Evolutionary conservation across 169 alveolate genomes (phyloP).

Genomic region (Miamiensis avidus): DNA sequence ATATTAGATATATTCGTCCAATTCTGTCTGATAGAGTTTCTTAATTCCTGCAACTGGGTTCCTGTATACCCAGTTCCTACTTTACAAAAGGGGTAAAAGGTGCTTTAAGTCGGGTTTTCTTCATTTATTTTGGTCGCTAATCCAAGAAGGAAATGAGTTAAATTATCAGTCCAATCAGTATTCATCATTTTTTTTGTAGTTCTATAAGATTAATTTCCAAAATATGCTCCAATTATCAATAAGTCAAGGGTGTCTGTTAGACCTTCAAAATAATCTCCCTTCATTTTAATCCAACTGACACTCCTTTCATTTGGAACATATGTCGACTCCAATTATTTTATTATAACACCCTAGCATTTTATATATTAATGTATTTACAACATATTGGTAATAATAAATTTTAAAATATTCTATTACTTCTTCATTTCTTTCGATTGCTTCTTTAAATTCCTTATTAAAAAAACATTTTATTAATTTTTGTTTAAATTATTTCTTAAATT

Average conservation of each 20-base stretch:
- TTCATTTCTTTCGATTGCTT: constrained; percentile 67
- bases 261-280: constrained; percentile 81
- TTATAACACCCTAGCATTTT: no score
- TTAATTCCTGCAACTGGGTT: constrained; percentile 44
- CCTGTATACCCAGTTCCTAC: constrained; percentile 80
- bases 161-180: constrained; percentile 69
- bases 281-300: constrained; percentile 79
- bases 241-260: constrained; percentile 79
- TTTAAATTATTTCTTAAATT: no score
- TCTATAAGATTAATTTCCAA: constrained; percentile 71
- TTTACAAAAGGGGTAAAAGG: constrained; percentile 73
- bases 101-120: constrained; percentile 56
- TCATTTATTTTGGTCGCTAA: constrained; percentile 57
- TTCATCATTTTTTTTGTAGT: constrained; percentile 22
- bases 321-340: constrained; percentile 59
- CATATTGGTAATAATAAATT: no score
- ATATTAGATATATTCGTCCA: constrained; percentile 62
- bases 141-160: constrained; percentile 75
- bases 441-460: constrained; percentile 69
- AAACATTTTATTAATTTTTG: no score
- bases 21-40: constrained; percentile 52
- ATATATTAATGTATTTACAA: no score
- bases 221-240: constrained; percentile 80
- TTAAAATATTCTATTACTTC: no score
- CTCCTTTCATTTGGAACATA: constrained; percentile 81